A percentile compares a stretch with the other conserved stretches of the same genome.
Conservation (phyloP, 768 basidiomycete species). For the Mycena epipterygia region DNA sequence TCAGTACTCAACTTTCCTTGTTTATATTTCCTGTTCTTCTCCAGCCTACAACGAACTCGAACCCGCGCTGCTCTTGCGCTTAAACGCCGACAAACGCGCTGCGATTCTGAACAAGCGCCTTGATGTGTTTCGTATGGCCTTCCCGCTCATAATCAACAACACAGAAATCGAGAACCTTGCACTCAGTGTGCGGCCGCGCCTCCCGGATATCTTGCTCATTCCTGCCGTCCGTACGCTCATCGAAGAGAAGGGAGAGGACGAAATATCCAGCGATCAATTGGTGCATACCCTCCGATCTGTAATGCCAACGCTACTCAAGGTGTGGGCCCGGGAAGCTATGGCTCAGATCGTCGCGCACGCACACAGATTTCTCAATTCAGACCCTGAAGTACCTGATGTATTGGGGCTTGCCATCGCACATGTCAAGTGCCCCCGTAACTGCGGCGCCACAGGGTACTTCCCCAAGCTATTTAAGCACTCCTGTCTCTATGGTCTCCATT, state of each 20-base stretch:
- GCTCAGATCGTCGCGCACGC: slow-evolving; percentile 5
- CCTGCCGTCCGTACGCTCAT: slow-evolving; percentile 19
- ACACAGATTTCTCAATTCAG: not conserved
- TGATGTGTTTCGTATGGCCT: not conserved
- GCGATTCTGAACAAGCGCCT: not conserved
- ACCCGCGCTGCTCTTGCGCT: slow-evolving; percentile 2
- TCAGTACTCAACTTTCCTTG: not conserved
- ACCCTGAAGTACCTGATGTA: not conserved
- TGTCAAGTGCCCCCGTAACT: slow-evolving; percentile 1
- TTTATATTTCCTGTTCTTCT: not conserved
- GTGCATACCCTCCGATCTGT: not conserved
- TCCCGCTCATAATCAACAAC: not conserved
- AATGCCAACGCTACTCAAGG: slow-evolving; percentile 10
- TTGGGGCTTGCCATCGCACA: slow-evolving; percentile 7
- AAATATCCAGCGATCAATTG: not conserved
- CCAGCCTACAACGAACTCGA: slow-evolving; percentile 18
- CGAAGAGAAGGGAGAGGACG: not conserved
- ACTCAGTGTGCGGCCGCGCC: not conserved
- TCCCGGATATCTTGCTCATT: slow-evolving; percentile 13
- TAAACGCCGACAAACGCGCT: slow-evolving; percentile 18
- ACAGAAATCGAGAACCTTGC: not conserved
- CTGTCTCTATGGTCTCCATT: not conserved
- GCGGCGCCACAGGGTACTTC: slow-evolving; percentile 2
- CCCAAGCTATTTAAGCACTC: slow-evolving; percentile 1
- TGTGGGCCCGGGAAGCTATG: slow-evolving; percentile 3